Evolutionary conservation across 345 rosid species (phyloP).

Genomic region (Citrus trifoliata): DNA sequence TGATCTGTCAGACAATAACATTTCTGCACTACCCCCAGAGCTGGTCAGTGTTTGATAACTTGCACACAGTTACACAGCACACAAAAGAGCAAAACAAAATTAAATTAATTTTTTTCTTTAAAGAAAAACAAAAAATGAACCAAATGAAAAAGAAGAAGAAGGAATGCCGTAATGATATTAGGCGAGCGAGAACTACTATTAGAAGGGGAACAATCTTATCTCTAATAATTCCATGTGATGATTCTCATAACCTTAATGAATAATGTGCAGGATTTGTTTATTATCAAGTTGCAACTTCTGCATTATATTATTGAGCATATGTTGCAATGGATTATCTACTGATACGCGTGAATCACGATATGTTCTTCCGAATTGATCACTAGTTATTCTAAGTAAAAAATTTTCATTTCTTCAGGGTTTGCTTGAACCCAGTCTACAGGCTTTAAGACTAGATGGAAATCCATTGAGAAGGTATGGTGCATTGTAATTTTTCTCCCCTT

Average conservation of each 20-base stretch:
- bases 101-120: too few species aligned
- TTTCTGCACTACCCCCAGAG: constrained; percentile 73
- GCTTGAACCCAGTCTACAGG: constrained; percentile 78
- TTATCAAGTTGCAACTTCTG: neutral
- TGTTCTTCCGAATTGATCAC: neutral
- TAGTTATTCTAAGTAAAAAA: neutral
- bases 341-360: neutral
- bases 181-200: neutral
- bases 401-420: constrained; percentile 51
- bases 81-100: neutral
- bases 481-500: neutral
- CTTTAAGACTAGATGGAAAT: constrained; percentile 80
- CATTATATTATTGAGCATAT: neutral
- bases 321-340: neutral
- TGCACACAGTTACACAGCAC: neutral
- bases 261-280: neutral
- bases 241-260: neutral
- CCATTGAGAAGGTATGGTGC: constrained; percentile 72
- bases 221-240: neutral
- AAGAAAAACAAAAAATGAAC: too few species aligned
- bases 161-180: neutral
- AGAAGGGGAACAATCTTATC: neutral
- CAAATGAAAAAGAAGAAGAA: neutral
- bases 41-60: constrained; percentile 40
- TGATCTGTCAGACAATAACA: constrained; percentile 82